A percentile compares a stretch with the other conserved stretches of the same genome.
Conservation (phyloP, 148 eudicot species). For the Pouteria glomerata region DNA sequence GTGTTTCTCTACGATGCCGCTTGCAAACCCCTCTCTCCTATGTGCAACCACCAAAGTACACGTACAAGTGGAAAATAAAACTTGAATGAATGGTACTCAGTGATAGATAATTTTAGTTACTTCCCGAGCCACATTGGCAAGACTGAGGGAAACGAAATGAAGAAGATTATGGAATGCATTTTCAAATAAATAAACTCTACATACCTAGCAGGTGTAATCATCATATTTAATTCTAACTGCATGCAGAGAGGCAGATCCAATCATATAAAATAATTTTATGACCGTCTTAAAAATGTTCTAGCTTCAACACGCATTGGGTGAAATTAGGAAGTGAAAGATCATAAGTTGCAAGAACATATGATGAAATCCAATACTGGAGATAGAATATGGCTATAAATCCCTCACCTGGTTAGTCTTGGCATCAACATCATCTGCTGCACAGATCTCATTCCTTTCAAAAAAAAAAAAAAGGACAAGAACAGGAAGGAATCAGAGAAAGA, state of each 20-base stretch:
- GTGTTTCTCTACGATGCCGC: not conserved
- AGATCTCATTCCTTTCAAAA: slow-evolving; percentile 51
- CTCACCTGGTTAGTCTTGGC: slow-evolving; percentile 58
- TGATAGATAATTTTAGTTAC: too few relatives aligned
- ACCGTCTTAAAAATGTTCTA: not conserved
- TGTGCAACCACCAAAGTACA: too few relatives aligned
- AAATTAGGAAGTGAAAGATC: not conserved
- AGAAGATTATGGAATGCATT: too few relatives aligned
- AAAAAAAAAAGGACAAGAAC: not conserved
- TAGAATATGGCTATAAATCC: not conserved
- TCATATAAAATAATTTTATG: not conserved
- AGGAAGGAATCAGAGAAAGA: slow-evolving; percentile 10
- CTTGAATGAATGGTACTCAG: too few relatives aligned
- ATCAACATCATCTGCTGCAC: slow-evolving; percentile 39
- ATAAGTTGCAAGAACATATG: not conserved
- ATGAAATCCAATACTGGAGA: not conserved
- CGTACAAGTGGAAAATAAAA: too few relatives aligned
- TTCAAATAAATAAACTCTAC: too few relatives aligned
- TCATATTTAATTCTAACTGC: not conserved
- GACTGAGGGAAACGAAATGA: too few relatives aligned
- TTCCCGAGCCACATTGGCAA: too few relatives aligned
- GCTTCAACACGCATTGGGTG: too few relatives aligned
- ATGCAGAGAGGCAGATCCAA: not conserved
- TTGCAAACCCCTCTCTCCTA: too few relatives aligned
- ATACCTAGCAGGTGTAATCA: too few relatives aligned